Evolutionary conservation across 352 stramenopile species (phyloP).

Genomic region (Phytopythium vexans): DNA sequence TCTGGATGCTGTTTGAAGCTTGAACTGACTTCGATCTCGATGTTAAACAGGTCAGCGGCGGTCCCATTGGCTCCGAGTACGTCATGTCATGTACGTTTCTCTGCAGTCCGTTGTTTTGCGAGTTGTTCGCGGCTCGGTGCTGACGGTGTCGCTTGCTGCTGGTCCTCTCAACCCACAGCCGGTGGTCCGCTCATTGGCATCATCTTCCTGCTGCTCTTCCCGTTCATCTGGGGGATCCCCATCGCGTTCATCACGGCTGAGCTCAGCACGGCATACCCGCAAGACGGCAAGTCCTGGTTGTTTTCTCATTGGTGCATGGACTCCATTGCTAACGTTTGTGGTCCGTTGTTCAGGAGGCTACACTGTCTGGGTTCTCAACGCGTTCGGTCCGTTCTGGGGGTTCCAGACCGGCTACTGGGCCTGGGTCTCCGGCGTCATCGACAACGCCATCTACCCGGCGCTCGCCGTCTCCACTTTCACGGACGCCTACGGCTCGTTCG

Average conservation of each 20-base stretch:
- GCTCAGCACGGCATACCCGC: constrained; percentile 86
- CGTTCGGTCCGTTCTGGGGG: constrained; percentile 87
- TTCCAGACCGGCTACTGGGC: constrained; percentile 79
- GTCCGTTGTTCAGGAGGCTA: constrained; percentile 37
- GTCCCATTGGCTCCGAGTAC: constrained; percentile 39
- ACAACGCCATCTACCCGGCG: constrained; percentile 92
- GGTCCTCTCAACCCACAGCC: constrained; percentile 9
- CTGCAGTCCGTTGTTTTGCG: background rate
- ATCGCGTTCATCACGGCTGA: constrained; percentile 92
- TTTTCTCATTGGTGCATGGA: background rate
- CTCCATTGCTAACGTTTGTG: background rate
- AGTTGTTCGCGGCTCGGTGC: background rate
- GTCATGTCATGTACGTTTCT: constrained; percentile 32
- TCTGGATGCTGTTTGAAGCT: background rate
- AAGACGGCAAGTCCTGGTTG: constrained; percentile 38
- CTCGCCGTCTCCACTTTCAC: constrained; percentile 51
- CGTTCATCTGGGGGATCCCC: constrained; percentile 88
- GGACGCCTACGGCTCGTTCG: constrained; percentile 32
- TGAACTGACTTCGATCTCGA: background rate
- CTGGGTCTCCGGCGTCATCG: constrained; percentile 89
- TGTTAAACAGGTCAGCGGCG: constrained; percentile 9
- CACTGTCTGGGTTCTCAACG: constrained; percentile 90
- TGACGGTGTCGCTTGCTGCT: background rate
- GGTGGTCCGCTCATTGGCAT: constrained; percentile 73
- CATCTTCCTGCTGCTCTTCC: constrained; percentile 84